Percentiles rank a stretch among this genome's conserved stretches.
Evolutionary conservation across 179 eudicot genomes (phyloP).

Genomic region (Corrigiola litoralis): DNA sequence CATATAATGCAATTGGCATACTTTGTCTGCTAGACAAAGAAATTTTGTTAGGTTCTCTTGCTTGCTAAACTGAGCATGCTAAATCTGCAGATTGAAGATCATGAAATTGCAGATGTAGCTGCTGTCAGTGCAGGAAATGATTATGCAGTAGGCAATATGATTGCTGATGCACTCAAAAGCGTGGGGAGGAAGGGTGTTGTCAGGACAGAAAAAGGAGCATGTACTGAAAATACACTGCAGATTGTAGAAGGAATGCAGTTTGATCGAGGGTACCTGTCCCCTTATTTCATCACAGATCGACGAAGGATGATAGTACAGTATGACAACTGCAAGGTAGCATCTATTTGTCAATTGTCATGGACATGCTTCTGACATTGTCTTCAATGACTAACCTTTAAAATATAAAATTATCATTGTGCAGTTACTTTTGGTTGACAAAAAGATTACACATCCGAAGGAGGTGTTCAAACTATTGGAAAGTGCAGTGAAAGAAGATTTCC

Average conservation of each 20-base stretch:
- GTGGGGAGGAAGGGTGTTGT: constrained; percentile 70
- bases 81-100: constrained; percentile 53
- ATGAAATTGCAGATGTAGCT: constrained; percentile 78
- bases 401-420: constrained; percentile 29
- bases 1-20: not conserved
- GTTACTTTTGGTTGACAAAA: constrained; percentile 87
- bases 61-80: constrained; percentile 3
- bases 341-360: not conserved
- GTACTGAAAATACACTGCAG: constrained; percentile 54
- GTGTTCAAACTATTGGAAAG: constrained; percentile 67
- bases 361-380: not conserved
- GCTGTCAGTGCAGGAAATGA: constrained; percentile 90
- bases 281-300: constrained; percentile 73
- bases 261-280: constrained; percentile 83
- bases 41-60: not conserved
- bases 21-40: too few species aligned
- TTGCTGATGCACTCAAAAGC: constrained; percentile 50
- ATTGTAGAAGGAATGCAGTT: constrained; percentile 92
- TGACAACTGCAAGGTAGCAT: constrained; percentile 81
- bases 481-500: constrained; percentile 68
- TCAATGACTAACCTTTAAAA: not conserved
- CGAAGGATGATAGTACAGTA: constrained; percentile 57
- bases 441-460: constrained; percentile 71
- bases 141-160: constrained; percentile 78
- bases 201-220: constrained; percentile 54